Conservation (phyloP, 805 yeast species). For the Dipodascopsis tothii region DNA sequence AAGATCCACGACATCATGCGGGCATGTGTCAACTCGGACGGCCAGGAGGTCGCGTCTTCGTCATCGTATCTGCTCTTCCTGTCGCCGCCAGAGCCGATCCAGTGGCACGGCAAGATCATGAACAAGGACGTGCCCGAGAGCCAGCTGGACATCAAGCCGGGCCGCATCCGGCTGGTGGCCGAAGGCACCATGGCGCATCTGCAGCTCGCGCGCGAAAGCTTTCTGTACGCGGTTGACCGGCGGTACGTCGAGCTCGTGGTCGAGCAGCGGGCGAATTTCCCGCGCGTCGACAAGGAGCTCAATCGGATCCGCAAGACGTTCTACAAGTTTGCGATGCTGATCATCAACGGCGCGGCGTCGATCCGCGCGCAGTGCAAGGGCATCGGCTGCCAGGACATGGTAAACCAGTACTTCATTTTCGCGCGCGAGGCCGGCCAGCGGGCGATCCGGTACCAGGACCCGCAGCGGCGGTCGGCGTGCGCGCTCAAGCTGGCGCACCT, state of each 20-base stretch:
- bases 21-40: conserved; percentile 7
- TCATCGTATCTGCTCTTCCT: conserved; percentile 29
- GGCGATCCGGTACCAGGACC: conserved; percentile 51
- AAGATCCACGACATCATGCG: conserved; percentile 12
- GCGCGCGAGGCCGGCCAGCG: conserved; percentile 76
- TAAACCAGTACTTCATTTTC: conserved; percentile 66
- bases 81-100: conserved; percentile 73
- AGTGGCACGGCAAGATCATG: conserved; percentile 81
- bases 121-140: conserved; percentile 37
- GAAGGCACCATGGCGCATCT: conserved; percentile 60
- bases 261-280: conserved; percentile 63
- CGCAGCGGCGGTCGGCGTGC: conserved; percentile 57
- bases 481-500: conserved; percentile 65
- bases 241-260: conserved; percentile 39
- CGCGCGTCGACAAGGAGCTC: conserved; percentile 66
- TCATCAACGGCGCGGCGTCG: conserved; percentile 52
- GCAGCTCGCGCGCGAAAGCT: conserved; percentile 48
- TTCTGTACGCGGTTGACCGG: conserved; percentile 52
- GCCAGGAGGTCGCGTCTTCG: conserved; percentile 8
- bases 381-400: conserved; percentile 64
- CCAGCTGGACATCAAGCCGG: conserved; percentile 51
- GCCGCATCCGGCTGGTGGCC: conserved; percentile 58
- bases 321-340: conserved; percentile 57
- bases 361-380: conserved; percentile 46
- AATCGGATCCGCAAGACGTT: conserved; percentile 57